Evolutionary conservation across 140 eudicot genomes (phyloP), one percentile per base, ranked within the genome.

Genomic region (Senecio squalidus): DNA sequence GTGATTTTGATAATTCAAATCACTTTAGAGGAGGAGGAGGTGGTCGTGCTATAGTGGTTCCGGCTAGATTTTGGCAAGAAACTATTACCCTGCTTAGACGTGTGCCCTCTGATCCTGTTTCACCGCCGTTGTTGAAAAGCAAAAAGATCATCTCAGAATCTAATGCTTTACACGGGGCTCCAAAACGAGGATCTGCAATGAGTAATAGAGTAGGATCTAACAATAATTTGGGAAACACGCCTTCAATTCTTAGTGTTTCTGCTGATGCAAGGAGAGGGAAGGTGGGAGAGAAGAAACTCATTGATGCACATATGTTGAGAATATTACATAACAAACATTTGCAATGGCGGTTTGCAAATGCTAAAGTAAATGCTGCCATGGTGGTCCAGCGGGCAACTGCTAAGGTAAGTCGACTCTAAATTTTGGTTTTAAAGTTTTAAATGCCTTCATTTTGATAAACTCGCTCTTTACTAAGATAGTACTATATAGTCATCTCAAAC

Each of bases 301-400:
- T 58, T 28, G 95, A 88, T 51, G 96, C 89, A 9, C 95, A 88
- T 70, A 56, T 71, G 34, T 75, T 88, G 71, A 82, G 95, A 68
- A 14, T 92, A 57, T 67, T 81, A 4, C 80, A 92, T 49, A 87
- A 88, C 74, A 78, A 86, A 53, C 87, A 79, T 10, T 57, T 92
- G 75, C 98, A 92, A 68, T 92, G 98, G 98, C 78, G 98, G 47
- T 87, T 81, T 62, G 81, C 73, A 0, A 92, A 92, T 77, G 96
- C 95, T 13, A 81, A 70, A 81, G 93, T 59, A 2, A 82, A 82
- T 20, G 83, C 83, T 49, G 79, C 85, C 39, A 64, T 79, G 71
- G 52, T 39, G 68, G 74, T 55, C 34, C 84, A 79, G 78, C 76
- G 53, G 56, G 72, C 52, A n/a, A 60, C 73, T 36, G 80, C 85